Base-by-base conservation (phyloP, 164 flowering plant species). In the Houttuynia cordata region DNA sequence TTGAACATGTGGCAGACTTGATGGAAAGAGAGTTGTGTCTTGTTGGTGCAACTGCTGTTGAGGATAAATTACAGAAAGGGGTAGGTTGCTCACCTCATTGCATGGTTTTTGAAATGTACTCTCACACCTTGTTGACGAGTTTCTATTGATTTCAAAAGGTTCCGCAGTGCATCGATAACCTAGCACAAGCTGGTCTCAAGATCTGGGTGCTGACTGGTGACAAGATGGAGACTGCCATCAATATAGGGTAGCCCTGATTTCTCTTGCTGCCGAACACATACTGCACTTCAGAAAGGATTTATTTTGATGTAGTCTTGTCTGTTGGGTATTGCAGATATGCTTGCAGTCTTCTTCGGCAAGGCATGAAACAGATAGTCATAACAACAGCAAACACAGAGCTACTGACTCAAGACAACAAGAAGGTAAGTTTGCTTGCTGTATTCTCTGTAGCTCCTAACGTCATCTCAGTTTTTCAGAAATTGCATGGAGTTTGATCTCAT, bases 131-230 rank as follows among this genome's bases (percentile, higher is more conserved):
- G 17, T 17, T 45, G 17, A 45, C 49, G 12, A 45, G 3, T 45
- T 45, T 45, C n/a, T 45, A 23, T 54, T 54, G 57, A 8, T 50
- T 53, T 62, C 62, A 53, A 14, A 66, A 94, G 99, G 99, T 94
- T 66, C 99, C 99, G 67, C 89, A 91, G 65, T 94, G 99, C 71
- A 94, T 94, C 42, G 99, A 94, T 73, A 91, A 91, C 74, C 85
- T 94, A 55, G 99, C 99, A 50, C 99, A 91, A 77, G 99, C 99
- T 72, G 99, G 99, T 73, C 87, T 94, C 51, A 94, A 94, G 80
- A 69, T 94, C 67, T 94, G 99, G 99, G 96, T 94, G 64, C 80
- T 94, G 74, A 94, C 99, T 24, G 99, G 99, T 59, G 99, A 94
- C 75, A 94, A 91, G 76, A 88, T 88, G 96, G 99, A 94, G 81